phyloP scores from a whole-genome alignment of 1,284 basidiomycete species.

The Pseudozyma thailandica region DNA sequence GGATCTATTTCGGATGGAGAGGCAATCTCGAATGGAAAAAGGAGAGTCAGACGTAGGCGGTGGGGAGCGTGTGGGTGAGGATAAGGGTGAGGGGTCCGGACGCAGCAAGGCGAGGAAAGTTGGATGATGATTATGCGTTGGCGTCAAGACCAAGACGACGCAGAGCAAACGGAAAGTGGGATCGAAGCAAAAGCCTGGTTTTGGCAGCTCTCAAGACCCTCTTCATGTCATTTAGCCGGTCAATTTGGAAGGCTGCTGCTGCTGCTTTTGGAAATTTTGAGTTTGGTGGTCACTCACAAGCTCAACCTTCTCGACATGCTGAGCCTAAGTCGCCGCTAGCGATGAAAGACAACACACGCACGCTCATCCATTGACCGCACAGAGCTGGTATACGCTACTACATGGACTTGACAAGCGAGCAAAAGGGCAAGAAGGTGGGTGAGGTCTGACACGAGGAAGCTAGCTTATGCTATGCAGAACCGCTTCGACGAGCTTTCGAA shows the following conservation, averaged over 20 bases:
- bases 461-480: no score
- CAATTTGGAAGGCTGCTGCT: no score
- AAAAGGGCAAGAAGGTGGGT: no score
- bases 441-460: no score
- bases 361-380: no score
- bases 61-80: slow-evolving; percentile 4
- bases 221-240: no score
- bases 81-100: slow-evolving; percentile 2
- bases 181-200: not conserved
- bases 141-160: slow-evolving; percentile 9
- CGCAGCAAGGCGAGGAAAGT: not conserved
- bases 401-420: no score
- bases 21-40: slow-evolving; percentile 14
- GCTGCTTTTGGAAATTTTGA: not conserved
- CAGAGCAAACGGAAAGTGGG: not conserved
- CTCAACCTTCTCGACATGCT: not conserved
- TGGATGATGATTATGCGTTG: slow-evolving; percentile 22
- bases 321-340: not conserved
- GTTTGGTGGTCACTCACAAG: not conserved
- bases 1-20: slow-evolving; percentile 34
- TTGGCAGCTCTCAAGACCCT: no score
- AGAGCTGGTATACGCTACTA: no score
- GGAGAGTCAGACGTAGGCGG: not conserved
- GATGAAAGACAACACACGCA: no score
- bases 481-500: no score